Conservation (phyloP, 108 stramenopile genomes). For the Skeletonema grethae region DNA sequence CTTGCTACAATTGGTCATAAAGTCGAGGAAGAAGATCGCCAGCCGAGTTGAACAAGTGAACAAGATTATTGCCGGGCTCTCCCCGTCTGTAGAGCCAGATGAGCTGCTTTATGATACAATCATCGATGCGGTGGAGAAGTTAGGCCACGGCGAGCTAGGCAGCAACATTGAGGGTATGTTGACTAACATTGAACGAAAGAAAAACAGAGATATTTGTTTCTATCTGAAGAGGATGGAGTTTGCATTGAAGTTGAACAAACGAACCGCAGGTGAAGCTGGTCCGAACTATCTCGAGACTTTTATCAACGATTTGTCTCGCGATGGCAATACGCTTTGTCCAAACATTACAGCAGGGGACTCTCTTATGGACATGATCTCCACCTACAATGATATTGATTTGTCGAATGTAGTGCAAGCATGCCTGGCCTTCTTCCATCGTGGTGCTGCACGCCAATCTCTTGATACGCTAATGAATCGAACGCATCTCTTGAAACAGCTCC, state of each 20-base stretch:
- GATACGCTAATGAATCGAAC: not conserved
- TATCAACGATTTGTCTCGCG: no score
- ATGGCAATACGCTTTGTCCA: no score
- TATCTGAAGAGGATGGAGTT: constrained; percentile 12
- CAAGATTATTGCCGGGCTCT: constrained; percentile 1
- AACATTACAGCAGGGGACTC: not conserved
- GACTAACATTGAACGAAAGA: not conserved
- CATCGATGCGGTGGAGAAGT: not conserved
- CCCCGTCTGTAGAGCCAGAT: not conserved
- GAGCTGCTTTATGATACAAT: not conserved
- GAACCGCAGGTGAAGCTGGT: not conserved
- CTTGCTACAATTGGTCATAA: not conserved
- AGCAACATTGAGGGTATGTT: not conserved
- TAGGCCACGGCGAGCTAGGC: not conserved
- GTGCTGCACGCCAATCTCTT: not conserved
- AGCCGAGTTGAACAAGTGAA: not conserved
- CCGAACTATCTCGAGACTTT: no score
- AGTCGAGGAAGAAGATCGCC: not conserved
- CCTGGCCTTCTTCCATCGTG: not conserved
- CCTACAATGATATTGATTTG: not conserved
- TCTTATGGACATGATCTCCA: not conserved
- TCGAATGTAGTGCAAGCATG: not conserved
- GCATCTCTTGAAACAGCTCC: not conserved
- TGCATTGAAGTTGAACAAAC: constrained; percentile 7
- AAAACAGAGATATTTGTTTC: not conserved